Evolutionary conservation across 2,329 filamentous ascomycete species (phyloP).

Genomic region (Penicillium sp.): DNA sequence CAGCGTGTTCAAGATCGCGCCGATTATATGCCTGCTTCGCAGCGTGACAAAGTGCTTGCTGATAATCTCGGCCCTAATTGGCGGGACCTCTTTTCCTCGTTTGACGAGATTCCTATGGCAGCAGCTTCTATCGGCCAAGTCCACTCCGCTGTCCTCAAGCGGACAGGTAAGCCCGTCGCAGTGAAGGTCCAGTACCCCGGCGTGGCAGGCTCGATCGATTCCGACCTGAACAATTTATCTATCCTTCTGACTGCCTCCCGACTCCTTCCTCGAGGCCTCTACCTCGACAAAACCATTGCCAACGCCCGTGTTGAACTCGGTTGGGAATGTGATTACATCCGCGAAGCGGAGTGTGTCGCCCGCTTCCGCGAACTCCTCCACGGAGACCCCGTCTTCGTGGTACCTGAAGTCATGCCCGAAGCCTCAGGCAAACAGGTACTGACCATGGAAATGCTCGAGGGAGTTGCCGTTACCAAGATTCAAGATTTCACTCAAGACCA

Average conservation of each 20-base stretch:
- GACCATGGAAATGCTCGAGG: slow-evolving; percentile 90
- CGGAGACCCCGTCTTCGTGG: slow-evolving; percentile 75
- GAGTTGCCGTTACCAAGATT: slow-evolving; percentile 80
- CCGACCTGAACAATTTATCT: slow-evolving; percentile 89
- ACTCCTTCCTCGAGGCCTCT: slow-evolving; percentile 86
- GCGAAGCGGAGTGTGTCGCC: slow-evolving; percentile 78
- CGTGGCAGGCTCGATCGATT: slow-evolving; percentile 93
- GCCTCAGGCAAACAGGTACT: slow-evolving; percentile 84
- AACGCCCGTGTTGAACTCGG: slow-evolving; percentile 89
- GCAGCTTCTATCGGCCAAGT: slow-evolving; percentile 97
- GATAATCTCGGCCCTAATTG: slow-evolving; percentile 80
- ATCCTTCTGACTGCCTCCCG: slow-evolving; percentile 87
- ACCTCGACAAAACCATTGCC: slow-evolving; percentile 94
- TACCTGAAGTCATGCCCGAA: slow-evolving; percentile 74
- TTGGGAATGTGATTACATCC: slow-evolving; percentile 95
- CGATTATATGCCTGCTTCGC: slow-evolving; percentile 96
- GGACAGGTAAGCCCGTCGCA: slow-evolving; percentile 73
- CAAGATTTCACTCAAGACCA: slow-evolving; percentile 75
- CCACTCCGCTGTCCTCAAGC: slow-evolving; percentile 77
- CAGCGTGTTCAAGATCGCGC: slow-evolving; percentile 94
- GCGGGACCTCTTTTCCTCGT: slow-evolving; percentile 78
- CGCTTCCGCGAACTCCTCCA: slow-evolving; percentile 76
- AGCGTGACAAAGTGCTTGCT: slow-evolving; percentile 79
- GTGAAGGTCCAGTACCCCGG: slow-evolving; percentile 98
- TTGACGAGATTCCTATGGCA: slow-evolving; percentile 89